Evolutionary conservation across 306 rosid species (phyloP).

Genomic region (Sesbania bispinosa): DNA sequence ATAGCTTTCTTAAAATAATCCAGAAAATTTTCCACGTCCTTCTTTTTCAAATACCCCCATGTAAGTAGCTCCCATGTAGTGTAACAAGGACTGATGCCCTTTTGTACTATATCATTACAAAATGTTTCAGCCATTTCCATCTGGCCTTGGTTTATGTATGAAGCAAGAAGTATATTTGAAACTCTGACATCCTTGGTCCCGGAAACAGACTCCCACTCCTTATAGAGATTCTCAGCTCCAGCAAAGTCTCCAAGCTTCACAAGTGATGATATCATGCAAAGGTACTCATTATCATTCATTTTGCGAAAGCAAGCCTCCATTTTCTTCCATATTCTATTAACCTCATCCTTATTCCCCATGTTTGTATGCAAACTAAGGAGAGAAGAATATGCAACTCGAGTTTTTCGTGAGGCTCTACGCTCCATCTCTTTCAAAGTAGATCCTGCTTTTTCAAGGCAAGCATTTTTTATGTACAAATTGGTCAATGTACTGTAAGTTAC

Average conservation of each 20-base stretch:
- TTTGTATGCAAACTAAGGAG: conserved; percentile 76
- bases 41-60: conserved; percentile 62
- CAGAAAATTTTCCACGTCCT: conserved; percentile 49
- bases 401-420: conserved; percentile 42
- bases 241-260: conserved; percentile 63
- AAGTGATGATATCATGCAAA: conserved; percentile 82
- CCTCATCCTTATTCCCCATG: conserved; percentile 72
- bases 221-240: conserved; percentile 72
- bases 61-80: conserved; percentile 87
- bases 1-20: conserved; percentile 58
- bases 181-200: conserved; percentile 71
- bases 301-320: conserved; percentile 59
- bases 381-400: conserved; percentile 66
- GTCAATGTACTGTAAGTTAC: conserved; percentile 69
- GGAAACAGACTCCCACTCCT: conserved; percentile 74
- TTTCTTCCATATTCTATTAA: conserved; percentile 66
- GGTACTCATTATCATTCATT: conserved; percentile 74
- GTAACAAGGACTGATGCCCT: conserved; percentile 56
- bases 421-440: conserved; percentile 86
- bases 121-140: conserved; percentile 67
- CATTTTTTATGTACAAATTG: conserved; percentile 63
- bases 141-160: conserved; percentile 60
- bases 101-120: conserved; percentile 41
- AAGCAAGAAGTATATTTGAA: conserved; percentile 70
- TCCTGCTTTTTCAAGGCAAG: conserved; percentile 56